Conservation (phyloP, 441 rosid species). For the Brassica hybrid region DNA sequence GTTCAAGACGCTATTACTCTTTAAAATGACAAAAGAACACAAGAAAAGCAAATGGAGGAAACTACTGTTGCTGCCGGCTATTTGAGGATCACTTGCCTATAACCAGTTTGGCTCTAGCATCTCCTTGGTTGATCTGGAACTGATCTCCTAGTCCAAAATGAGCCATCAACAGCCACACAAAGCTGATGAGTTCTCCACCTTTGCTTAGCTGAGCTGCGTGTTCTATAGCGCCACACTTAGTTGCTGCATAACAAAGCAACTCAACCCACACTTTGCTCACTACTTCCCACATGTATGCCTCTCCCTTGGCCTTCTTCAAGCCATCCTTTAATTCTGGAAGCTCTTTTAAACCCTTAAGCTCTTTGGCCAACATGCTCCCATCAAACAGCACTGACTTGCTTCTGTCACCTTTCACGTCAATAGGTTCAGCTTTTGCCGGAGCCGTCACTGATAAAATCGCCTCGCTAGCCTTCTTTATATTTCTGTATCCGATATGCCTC, state of each 20-base stretch:
- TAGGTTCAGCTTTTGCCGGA: conserved; percentile 48
- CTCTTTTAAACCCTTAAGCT: conserved; percentile 34
- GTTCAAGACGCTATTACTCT: background rate
- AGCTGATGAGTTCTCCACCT: conserved; percentile 58
- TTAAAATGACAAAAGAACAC: background rate
- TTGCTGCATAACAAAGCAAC: conserved; percentile 48
- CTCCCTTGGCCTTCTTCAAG: background rate
- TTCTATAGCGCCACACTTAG: conserved; percentile 36
- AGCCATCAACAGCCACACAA: conserved; percentile 57
- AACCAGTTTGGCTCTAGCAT: conserved; percentile 43
- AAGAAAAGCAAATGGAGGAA: conserved; percentile 11
- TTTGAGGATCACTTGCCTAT: conserved; percentile 33
- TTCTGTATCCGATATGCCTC: conserved; percentile 22
- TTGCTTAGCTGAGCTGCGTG: conserved; percentile 49
- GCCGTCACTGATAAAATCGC: conserved; percentile 39
- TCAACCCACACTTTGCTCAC: conserved; percentile 53
- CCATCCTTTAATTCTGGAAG: background rate
- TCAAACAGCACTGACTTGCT: conserved; percentile 70
- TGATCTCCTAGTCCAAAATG: conserved; percentile 53
- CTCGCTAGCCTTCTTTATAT: conserved; percentile 26
- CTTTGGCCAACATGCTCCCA: conserved; percentile 53
- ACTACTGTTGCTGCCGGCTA: conserved; percentile 2
- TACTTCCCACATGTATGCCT: conserved; percentile 40
- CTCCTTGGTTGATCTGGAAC: conserved; percentile 48
- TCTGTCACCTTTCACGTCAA: conserved; percentile 56